Evolutionary conservation across 2,329 filamentous ascomycete genomes (phyloP).

Genomic region (Trichoderma sp.): DNA sequence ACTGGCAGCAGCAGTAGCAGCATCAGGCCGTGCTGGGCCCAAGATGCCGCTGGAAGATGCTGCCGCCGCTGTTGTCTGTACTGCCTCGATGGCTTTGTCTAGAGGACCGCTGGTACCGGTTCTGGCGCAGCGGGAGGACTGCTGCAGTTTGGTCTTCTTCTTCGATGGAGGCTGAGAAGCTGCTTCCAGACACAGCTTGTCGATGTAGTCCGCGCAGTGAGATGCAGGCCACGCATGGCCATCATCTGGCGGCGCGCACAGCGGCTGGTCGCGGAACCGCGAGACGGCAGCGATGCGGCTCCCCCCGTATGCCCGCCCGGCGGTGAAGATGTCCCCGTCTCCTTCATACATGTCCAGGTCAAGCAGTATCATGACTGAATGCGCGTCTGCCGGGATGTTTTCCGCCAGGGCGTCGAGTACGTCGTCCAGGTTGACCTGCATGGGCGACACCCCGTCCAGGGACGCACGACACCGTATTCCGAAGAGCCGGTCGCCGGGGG

Average conservation of each 20-base stretch:
- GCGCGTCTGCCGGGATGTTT: slow-evolving; percentile 60
- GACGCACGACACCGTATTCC: slow-evolving; percentile 55
- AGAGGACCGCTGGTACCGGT: neutral
- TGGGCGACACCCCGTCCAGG: slow-evolving; percentile 49
- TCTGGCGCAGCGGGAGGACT: neutral
- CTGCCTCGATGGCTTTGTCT: slow-evolving; percentile 39
- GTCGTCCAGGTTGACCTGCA: slow-evolving; percentile 63
- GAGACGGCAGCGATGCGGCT: slow-evolving; percentile 65
- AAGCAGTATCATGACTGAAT: slow-evolving; percentile 58
- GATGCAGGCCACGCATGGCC: slow-evolving; percentile 65
- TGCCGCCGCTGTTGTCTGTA: slow-evolving; percentile 33
- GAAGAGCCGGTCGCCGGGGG: slow-evolving; percentile 40
- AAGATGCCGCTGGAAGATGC: slow-evolving; percentile 29
- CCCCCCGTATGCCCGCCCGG: slow-evolving; percentile 66
- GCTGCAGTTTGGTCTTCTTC: neutral
- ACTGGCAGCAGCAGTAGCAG: no score
- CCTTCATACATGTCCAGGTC: slow-evolving; percentile 67
- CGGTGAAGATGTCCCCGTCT: slow-evolving; percentile 67
- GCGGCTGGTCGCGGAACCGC: slow-evolving; percentile 62
- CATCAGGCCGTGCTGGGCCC: no score
- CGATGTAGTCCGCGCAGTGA: slow-evolving; percentile 59
- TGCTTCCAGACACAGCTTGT: slow-evolving; percentile 39
- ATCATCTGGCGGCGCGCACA: slow-evolving; percentile 43
- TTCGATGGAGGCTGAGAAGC: neutral
- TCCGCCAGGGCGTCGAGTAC: slow-evolving; percentile 59